Evolutionary conservation across 805 yeast species (phyloP).

Genomic region (Kuraishia ogatae): DNA sequence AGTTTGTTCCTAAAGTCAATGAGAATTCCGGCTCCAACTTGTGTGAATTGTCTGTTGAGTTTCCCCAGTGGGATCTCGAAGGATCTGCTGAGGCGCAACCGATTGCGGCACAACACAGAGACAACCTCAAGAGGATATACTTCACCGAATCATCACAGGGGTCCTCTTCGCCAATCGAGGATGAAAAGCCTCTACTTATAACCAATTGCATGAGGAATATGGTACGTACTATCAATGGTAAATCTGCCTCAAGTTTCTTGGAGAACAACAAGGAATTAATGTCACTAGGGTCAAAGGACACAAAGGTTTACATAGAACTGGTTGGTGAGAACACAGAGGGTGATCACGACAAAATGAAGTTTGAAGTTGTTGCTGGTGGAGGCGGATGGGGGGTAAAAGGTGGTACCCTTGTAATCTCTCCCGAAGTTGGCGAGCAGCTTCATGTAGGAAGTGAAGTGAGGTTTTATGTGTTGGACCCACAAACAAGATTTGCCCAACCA

Average conservation of each 20-base stretch:
- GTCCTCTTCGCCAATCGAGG: conserved; percentile 3
- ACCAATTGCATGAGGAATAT: conserved; percentile 50
- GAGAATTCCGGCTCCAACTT: not conserved
- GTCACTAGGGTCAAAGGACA: conserved; percentile 31
- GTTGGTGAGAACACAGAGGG: not conserved
- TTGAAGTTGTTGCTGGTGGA: conserved; percentile 63
- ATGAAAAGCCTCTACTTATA: conserved; percentile 23
- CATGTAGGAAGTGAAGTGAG: conserved; percentile 35
- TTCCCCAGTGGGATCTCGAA: not conserved
- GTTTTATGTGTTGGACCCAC: conserved; percentile 17
- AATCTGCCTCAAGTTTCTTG: conserved; percentile 49
- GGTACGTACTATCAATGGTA: conserved; percentile 43
- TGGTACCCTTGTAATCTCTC: conserved; percentile 55
- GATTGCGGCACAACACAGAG: conserved; percentile 4
- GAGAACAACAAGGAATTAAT: conserved; percentile 34
- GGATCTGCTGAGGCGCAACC: not conserved
- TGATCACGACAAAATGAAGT: conserved; percentile 20
- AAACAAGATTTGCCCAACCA: not conserved
- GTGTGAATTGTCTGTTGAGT: not conserved
- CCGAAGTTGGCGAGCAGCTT: conserved; percentile 34
- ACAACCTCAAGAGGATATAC: conserved; percentile 8
- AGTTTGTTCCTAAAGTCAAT: not conserved
- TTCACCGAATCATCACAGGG: conserved; percentile 3
- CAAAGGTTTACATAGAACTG: conserved; percentile 30
- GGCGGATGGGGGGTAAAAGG: conserved; percentile 72